Percentiles rank a stretch among this genome's conserved stretches.
phyloP scores from a whole-genome alignment of 192 early-diverging fungal genomes.

The Phlyctochytrium planicorne region DNA sequence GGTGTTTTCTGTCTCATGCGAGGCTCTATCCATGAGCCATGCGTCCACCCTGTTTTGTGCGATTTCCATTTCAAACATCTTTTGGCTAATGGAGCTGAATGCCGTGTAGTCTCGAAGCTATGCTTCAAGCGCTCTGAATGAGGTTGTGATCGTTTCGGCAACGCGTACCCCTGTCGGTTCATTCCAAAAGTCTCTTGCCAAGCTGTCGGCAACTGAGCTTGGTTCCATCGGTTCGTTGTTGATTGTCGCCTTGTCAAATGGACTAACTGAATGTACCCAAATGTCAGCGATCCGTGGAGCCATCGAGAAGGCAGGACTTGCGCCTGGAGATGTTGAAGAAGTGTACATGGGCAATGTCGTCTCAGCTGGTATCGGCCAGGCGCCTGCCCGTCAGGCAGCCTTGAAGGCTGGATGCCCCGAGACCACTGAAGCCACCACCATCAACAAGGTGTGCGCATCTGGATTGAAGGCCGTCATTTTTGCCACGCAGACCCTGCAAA shows the following conservation, averaged over 20 bases:
- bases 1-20: too few relatives aligned
- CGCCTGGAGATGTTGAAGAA: slow-evolving; percentile 58
- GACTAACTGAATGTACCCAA: slow-evolving; percentile 27
- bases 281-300: slow-evolving; percentile 75
- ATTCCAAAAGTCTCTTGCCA: slow-evolving; percentile 86
- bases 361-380: slow-evolving; percentile 83
- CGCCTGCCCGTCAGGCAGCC: slow-evolving; percentile 90
- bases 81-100: too few relatives aligned
- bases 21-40: too few relatives aligned
- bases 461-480: slow-evolving; percentile 97
- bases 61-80: too few relatives aligned
- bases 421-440: slow-evolving; percentile 89
- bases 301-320: slow-evolving; percentile 73
- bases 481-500: slow-evolving; percentile 79
- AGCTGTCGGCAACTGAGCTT: slow-evolving; percentile 79
- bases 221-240: slow-evolving; percentile 55
- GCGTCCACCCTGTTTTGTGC: too few relatives aligned
- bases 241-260: not conserved
- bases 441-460: slow-evolving; percentile 98
- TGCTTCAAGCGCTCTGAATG: slow-evolving; percentile 21
- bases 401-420: slow-evolving; percentile 77
- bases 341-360: slow-evolving; percentile 96
- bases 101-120: too few relatives aligned
- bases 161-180: slow-evolving; percentile 91
- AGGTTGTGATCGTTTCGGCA: slow-evolving; percentile 65